A percentile compares a stretch with the other conserved stretches of the same genome.
These are phyloP conservation scores for Pseudocercospora cruenta DNA, from an alignment of 2,329 filamentous ascomycete genomes.

Conservation along the genomic window DNA sequence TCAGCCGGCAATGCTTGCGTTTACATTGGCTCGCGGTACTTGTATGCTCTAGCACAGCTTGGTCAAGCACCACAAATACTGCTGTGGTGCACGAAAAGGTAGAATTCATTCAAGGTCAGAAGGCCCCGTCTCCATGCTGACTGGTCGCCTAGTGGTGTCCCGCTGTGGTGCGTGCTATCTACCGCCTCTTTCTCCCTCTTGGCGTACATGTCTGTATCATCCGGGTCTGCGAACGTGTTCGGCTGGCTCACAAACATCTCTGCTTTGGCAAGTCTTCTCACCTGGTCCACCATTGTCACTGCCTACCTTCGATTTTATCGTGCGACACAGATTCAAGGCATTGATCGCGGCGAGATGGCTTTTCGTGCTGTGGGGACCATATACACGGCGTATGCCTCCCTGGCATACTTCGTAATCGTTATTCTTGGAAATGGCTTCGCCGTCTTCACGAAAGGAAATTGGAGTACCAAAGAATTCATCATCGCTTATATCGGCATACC, in stretches of 20 bases:
- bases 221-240: conserved; percentile 41
- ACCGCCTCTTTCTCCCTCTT: conserved; percentile 41
- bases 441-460: conserved; percentile 35
- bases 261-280: conserved; percentile 31
- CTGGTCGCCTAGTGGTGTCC: conserved; percentile 19
- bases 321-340: conserved; percentile 46
- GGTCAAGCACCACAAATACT: conserved; percentile 62
- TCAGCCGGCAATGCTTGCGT: conserved; percentile 60
- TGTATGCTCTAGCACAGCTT: conserved; percentile 61
- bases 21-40: conserved; percentile 56
- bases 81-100: conserved; percentile 52
- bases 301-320: conserved; percentile 53
- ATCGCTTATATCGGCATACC: conserved; percentile 49
- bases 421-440: conserved; percentile 29
- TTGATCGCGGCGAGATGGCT: conserved; percentile 40
- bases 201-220: conserved; percentile 43
- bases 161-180: conserved; percentile 46
- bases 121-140: background rate
- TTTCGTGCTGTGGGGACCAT: conserved; percentile 23
- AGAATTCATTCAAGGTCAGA: conserved; percentile 52
- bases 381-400: conserved; percentile 27
- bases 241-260: conserved; percentile 31
- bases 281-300: conserved; percentile 40
- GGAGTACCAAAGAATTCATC: conserved; percentile 41
- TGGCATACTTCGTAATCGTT: conserved; percentile 34